Evolutionary conservation across 192 early-diverging fungal species (phyloP), one percentile per base, ranked within the genome.

Genomic region (Rhizophagus prolifer): DNA sequence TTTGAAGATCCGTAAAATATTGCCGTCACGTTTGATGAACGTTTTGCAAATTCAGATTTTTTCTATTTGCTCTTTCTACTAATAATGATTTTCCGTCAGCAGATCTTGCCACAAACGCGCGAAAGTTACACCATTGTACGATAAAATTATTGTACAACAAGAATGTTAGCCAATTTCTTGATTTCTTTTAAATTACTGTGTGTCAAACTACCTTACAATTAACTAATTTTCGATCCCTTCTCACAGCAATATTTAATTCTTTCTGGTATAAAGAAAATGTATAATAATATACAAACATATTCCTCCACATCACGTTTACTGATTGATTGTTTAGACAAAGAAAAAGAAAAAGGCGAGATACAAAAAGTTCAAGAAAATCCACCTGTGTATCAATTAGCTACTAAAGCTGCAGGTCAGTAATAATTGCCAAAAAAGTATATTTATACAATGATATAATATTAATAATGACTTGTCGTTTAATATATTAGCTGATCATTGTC

Each of bases 401-500:
- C 23, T 23, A 47, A 25, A 5, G 3, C 5, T n/a, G 13, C 21
- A 25, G 68, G 68, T 70, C 25, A 9, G 28, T 36, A 9, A 21
- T 38, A 67, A 28, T 70, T 9, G 9, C 12, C 25, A 12, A 46
- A 41, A 38, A 14, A 14, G 13, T 31, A 47, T 70, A 14, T 47
- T 26, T 67, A 4, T 14, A 67, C 21, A 38, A 5, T 67, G 28
- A 4, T 21, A 36, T 38, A 67, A 67, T 67, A 36, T 67, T 54
- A 54, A 54, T 54, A 54, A 54, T 19, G 47, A 38, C 65, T 67
- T 38, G 19, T 21, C 19, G 9, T 21, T 21, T 21, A 36, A n/a
- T 16, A 7, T 36, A n/a, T 36, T 76, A 76, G 75, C 58, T 58
- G 30, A 50, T 26, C 14, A 12, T 28, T 76, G 75, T 36, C 54